phyloP scores from a whole-genome alignment of 768 basidiomycete genomes.

The Xerocomus spinulosus region DNA sequence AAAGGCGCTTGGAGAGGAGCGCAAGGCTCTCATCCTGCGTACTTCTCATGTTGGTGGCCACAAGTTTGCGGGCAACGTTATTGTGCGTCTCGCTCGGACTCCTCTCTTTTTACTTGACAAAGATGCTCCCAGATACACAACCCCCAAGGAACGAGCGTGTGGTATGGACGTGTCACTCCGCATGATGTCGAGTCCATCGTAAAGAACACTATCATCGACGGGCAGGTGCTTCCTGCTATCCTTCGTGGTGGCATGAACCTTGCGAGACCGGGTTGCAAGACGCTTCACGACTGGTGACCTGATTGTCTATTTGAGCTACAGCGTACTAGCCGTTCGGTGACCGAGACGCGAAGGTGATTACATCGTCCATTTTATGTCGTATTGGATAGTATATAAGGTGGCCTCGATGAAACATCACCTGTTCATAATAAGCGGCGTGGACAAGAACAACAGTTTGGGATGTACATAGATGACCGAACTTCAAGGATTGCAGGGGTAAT shows the following conservation, averaged over 20 bases:
- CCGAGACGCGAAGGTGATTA: conserved; percentile 14
- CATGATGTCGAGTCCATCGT: conserved; percentile 86
- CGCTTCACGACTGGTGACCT: conserved; percentile 69
- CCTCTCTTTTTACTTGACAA: background rate
- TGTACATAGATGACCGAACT: conserved; percentile 5
- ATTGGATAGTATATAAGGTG: conserved; percentile 22
- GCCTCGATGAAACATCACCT: conserved; percentile 3
- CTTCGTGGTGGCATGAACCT: conserved; percentile 86
- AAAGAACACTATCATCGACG: conserved; percentile 79
- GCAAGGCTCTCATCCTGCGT: conserved; percentile 76
- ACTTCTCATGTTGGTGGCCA: conserved; percentile 94
- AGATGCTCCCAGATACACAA: conserved; percentile 70
- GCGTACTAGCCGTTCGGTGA: background rate
- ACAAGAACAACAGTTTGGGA: conserved; percentile 3
- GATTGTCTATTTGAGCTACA: background rate
- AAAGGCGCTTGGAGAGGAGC: conserved; percentile 46
- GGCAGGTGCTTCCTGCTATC: conserved; percentile 78
- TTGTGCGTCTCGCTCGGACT: conserved; percentile 50
- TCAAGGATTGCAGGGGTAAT: conserved; percentile 4
- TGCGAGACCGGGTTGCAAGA: conserved; percentile 58
- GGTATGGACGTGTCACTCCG: conserved; percentile 92
- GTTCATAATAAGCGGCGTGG: conserved; percentile 7
- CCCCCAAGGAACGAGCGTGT: conserved; percentile 79
- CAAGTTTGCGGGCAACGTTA: conserved; percentile 86
- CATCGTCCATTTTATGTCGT: conserved; percentile 24